Percentiles rank a stretch among this genome's conserved stretches.
Evolutionary conservation across 1,139 yeast species (phyloP).

Genomic region (Pichia sp.): DNA sequence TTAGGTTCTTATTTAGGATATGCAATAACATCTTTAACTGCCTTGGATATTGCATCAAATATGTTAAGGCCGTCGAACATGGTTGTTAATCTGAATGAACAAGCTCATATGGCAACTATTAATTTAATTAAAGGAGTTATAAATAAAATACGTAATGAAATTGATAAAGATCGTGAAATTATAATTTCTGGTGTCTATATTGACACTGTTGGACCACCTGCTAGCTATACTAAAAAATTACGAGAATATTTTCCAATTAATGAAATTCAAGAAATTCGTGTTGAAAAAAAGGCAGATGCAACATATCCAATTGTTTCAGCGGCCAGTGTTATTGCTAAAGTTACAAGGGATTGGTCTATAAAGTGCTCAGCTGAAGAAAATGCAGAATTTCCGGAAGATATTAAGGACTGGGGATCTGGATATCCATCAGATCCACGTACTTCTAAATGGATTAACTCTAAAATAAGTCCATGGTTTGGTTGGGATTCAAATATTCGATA

Average conservation of each 20-base stretch:
- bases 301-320: conserved; percentile 91
- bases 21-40: conserved; percentile 80
- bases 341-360: conserved; percentile 75
- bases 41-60: conserved; percentile 80
- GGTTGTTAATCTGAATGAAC: conserved; percentile 80
- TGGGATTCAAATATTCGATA: conserved; percentile 76
- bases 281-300: conserved; percentile 94
- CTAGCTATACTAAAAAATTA: conserved; percentile 70
- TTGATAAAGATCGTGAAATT: not conserved
- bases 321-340: conserved; percentile 97
- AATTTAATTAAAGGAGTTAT: conserved; percentile 59
- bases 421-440: conserved; percentile 94
- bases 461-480: conserved; percentile 73
- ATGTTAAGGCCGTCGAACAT: conserved; percentile 64
- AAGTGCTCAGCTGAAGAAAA: conserved; percentile 20
- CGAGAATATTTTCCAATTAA: conserved; percentile 56
- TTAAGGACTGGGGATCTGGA: conserved; percentile 67
- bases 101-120: conserved; percentile 94
- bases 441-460: conserved; percentile 55
- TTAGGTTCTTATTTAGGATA: no score
- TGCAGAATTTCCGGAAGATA: no score
- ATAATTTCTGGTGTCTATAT: conserved; percentile 63
- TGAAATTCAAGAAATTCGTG: conserved; percentile 53
- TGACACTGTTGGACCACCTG: conserved; percentile 97
- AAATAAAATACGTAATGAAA: conserved; percentile 47